Conservation (phyloP, 2,329 filamentous ascomycete species). For the Trichoderma cornu-damae region DNA sequence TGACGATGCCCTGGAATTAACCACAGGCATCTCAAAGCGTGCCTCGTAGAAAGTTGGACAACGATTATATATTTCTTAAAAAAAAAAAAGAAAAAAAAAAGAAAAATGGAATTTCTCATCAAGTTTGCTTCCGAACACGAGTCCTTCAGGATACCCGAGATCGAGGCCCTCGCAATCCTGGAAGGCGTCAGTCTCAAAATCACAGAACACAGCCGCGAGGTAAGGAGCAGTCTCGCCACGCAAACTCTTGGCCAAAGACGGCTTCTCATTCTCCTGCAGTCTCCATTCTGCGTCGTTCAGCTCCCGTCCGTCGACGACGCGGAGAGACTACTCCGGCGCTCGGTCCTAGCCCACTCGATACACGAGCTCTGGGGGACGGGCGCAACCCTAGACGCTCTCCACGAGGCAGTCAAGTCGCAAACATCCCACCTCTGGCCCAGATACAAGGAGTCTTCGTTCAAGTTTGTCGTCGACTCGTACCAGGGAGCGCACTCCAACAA, state of each 20-base stretch:
- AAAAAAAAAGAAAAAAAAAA: too few species aligned
- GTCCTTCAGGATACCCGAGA: slow-evolving; percentile 80
- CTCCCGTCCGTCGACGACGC: slow-evolving; percentile 63
- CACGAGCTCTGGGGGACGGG: slow-evolving; percentile 86
- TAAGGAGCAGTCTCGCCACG: slow-evolving; percentile 42
- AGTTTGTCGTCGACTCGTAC: slow-evolving; percentile 79
- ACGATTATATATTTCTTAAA: background rate
- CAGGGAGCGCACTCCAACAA: slow-evolving; percentile 62
- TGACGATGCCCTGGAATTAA: background rate
- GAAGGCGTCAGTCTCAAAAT: slow-evolving; percentile 64
- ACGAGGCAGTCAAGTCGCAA: slow-evolving; percentile 54
- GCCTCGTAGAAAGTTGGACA: too few species aligned
- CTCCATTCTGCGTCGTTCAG: slow-evolving; percentile 76
- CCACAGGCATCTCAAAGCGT: background rate
- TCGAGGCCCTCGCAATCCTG: slow-evolving; percentile 70
- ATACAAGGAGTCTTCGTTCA: slow-evolving; percentile 67
- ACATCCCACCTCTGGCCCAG: slow-evolving; percentile 61
- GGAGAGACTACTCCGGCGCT: slow-evolving; percentile 62
- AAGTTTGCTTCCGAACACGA: slow-evolving; percentile 87
- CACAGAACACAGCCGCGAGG: slow-evolving; percentile 67
- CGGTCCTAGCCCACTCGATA: slow-evolving; percentile 75
- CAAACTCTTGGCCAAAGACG: background rate
- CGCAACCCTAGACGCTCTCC: slow-evolving; percentile 60
- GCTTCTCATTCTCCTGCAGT: slow-evolving; percentile 45
- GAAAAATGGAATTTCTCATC: slow-evolving; percentile 72